These are phyloP conservation scores for Elsinoe necatrix DNA, from an alignment of 2,329 filamentous ascomycete species.

Conservation along the genomic window DNA sequence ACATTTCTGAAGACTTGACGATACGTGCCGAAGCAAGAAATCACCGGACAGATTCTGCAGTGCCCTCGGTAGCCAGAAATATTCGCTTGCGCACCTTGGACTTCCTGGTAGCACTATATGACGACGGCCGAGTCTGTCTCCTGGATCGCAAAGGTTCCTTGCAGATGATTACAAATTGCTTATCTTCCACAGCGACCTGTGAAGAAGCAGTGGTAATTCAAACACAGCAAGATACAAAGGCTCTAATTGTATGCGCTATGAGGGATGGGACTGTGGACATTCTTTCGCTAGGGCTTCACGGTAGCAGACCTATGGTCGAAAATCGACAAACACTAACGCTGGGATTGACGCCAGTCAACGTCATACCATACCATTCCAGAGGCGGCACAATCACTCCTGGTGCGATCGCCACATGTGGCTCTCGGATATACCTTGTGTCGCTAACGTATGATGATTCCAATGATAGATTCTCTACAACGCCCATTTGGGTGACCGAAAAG, in stretches of 20 bases:
- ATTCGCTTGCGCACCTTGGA: neutral
- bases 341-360: constrained; percentile 17
- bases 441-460: too few species aligned
- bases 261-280: constrained; percentile 27
- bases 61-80: neutral
- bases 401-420: constrained; percentile 30
- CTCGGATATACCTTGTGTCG: constrained; percentile 30
- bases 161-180: neutral
- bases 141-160: neutral
- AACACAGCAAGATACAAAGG: too few species aligned
- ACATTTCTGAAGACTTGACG: neutral
- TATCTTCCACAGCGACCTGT: neutral
- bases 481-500: constrained; percentile 30
- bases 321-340: constrained; percentile 8
- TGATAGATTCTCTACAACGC: neutral
- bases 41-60: neutral
- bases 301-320: neutral
- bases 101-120: neutral
- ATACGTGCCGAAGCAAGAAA: neutral
- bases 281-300: constrained; percentile 16
- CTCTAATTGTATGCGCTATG: constrained; percentile 29
- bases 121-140: neutral
- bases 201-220: neutral
- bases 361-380: constrained; percentile 1
- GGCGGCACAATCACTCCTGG: constrained; percentile 20